These are phyloP conservation scores for Miscanthus sacchariflorus DNA, from an alignment of 202 grass and related monocot genomes.

Conservation along the genomic window DNA sequence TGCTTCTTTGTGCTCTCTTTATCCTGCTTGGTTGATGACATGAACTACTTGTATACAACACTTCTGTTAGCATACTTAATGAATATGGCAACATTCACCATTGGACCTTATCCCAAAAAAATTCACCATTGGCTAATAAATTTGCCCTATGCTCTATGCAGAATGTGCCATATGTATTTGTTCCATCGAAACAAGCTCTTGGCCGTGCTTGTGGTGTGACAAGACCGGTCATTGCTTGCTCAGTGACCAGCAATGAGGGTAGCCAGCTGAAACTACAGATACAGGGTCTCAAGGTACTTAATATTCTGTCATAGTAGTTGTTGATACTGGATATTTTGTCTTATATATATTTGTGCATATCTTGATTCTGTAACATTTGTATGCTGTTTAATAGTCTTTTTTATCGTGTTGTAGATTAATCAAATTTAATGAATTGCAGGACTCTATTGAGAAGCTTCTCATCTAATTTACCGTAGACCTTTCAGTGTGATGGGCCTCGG, in stretches of 20 bases:
- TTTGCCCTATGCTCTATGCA: constrained; percentile 36
- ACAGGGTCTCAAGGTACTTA: constrained; percentile 78
- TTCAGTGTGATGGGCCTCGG: constrained; percentile 74
- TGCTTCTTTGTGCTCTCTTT: neutral
- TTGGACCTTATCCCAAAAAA: no score
- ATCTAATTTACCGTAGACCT: constrained; percentile 64
- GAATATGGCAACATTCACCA: neutral
- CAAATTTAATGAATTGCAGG: constrained; percentile 38
- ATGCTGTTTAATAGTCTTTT: neutral
- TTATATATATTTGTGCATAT: neutral
- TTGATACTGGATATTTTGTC: neutral
- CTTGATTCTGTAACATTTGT: neutral
- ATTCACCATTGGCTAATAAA: neutral
- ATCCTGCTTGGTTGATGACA: neutral
- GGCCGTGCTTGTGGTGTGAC: constrained; percentile 94
- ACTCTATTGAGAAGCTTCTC: constrained; percentile 79
- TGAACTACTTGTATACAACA: neutral
- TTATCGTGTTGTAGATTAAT: neutral
- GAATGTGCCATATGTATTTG: constrained; percentile 96
- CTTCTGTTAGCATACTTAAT: neutral
- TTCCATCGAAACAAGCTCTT: constrained; percentile 91
- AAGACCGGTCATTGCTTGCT: constrained; percentile 90
- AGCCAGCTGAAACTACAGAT: constrained; percentile 83
- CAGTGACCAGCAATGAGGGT: constrained; percentile 86
- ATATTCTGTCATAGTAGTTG: neutral